Evolutionary conservation across 768 basidiomycete genomes (phyloP), one percentile per base, ranked within the genome.

Genomic region (Candolleomyces eurysporus): DNA sequence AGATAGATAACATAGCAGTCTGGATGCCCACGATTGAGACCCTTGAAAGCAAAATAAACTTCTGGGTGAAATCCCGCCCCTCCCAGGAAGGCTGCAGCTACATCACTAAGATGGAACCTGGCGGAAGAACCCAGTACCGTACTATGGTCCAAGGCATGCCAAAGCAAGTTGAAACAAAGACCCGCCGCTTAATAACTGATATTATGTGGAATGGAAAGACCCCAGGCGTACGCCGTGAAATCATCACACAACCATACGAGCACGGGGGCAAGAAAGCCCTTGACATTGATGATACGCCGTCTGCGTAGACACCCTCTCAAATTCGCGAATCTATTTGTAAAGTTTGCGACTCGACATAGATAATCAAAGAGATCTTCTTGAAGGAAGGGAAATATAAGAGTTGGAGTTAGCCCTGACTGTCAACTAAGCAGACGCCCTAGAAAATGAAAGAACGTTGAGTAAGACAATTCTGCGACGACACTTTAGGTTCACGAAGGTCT

Each of bases 101-200:
- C 10, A 66, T 75, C 5, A 48, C 70, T 5, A 64, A 67, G 19
- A 66, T 69, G 59, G 57, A 66, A 8, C 61, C 69, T 1, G 68
- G 68, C 0, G 67, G 70, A 0, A 64, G 64, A 39, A 67, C 74
- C 1, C 69, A 72, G 54, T 73, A 69, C 64, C 63, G 71, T 0
- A 63, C 71, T 0, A 48, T 59, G 11, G 71, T 68, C 0, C 70
- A 74, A 60, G 71, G 71, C 3, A 70, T 73, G 68, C 73, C 72
- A 0, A 61, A 61, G 21, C 14, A 46, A 0, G 66, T 73, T 0
- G 67, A 66, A 52, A 54, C 65, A 3, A 43, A 43, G 11, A 61
- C 75, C 1, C 22, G 45, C 21, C 69, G 64, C 40, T 57, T 76
- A 0, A 31, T 7, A 43, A 61, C 4, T 36, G 66, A 67, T 0